Percentiles rank a stretch among this genome's conserved stretches.
Evolutionary conservation across 179 eudicot species (phyloP).

Genomic region (Silene coronaria): DNA sequence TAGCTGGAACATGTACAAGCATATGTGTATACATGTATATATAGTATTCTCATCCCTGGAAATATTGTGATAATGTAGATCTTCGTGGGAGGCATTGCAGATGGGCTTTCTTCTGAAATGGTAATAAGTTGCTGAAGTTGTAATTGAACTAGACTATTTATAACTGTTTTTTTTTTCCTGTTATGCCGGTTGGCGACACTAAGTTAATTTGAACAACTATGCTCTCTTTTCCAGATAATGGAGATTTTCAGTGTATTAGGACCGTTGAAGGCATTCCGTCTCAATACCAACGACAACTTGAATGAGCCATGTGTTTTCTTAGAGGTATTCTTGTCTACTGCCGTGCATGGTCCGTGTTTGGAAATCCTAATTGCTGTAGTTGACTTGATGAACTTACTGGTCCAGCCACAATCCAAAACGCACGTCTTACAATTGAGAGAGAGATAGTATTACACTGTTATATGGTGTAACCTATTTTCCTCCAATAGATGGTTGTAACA

Average conservation of each 20-base stretch:
- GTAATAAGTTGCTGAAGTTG: slow-evolving; percentile 37
- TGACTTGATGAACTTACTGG: neutral
- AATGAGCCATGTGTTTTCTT: slow-evolving; percentile 60
- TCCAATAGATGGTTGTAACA: neutral
- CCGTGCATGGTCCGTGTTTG: slow-evolving; percentile 5
- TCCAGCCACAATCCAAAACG: neutral
- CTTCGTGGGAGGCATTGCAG: slow-evolving; percentile 84
- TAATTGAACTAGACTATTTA: neutral
- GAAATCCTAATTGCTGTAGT: neutral
- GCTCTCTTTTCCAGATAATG: slow-evolving; percentile 53
- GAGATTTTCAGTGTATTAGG: slow-evolving; percentile 78
- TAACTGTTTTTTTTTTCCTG: neutral
- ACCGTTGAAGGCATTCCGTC: slow-evolving; percentile 66
- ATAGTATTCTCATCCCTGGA: slow-evolving; percentile 15
- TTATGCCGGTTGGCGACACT: slow-evolving; percentile 1
- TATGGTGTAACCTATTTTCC: neutral
- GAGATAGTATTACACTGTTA: neutral
- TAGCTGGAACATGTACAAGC: neutral
- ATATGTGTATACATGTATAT: neutral
- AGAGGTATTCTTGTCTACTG: slow-evolving; percentile 52
- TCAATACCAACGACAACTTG: slow-evolving; percentile 39
- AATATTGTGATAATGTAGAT: slow-evolving; percentile 47
- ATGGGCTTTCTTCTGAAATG: slow-evolving; percentile 70
- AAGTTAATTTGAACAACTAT: slow-evolving; percentile 7
- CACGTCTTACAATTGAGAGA: neutral